phyloP scores from a whole-genome alignment of 768 basidiomycete genomes.

The Hypholoma fasciculare region DNA sequence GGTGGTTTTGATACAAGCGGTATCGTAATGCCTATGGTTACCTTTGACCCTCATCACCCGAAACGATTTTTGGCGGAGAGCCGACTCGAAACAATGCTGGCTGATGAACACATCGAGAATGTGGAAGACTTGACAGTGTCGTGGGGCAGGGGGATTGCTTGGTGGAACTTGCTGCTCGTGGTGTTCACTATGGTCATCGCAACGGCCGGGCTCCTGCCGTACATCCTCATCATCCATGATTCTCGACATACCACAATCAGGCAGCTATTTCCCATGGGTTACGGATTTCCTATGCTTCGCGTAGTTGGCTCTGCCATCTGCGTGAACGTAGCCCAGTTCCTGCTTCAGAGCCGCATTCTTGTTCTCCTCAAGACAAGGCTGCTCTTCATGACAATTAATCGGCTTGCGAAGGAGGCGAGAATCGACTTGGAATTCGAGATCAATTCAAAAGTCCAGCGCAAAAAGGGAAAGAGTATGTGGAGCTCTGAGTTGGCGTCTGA shows the following conservation, averaged over 20 bases:
- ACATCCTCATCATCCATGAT: slow-evolving; percentile 5
- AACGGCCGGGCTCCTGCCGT: slow-evolving; percentile 4
- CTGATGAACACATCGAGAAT: slow-evolving; percentile 11
- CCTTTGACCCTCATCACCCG: slow-evolving; percentile 7
- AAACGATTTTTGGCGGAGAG: slow-evolving; percentile 11
- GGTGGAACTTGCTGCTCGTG: slow-evolving; percentile 10
- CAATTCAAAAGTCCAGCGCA: not conserved
- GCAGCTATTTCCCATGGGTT: slow-evolving; percentile 1
- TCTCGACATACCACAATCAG: not conserved
- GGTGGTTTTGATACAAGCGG: slow-evolving; percentile 10
- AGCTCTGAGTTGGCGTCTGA: slow-evolving; percentile 3
- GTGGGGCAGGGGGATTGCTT: slow-evolving; percentile 2
- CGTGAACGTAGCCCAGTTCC: slow-evolving; percentile 1
- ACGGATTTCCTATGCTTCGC: slow-evolving; percentile 3
- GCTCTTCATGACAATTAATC: slow-evolving; percentile 10
- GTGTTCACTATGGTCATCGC: slow-evolving; percentile 1
- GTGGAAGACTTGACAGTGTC: slow-evolving; percentile 8
- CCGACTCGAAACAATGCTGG: slow-evolving; percentile 8
- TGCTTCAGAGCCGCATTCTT: slow-evolving; percentile 9
- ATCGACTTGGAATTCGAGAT: slow-evolving; percentile 2
- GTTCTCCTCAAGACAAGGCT: slow-evolving; percentile 8
- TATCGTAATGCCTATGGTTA: slow-evolving; percentile 6
- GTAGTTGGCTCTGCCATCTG: slow-evolving; percentile 6
- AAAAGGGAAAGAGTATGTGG: not conserved
- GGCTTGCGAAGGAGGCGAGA: not conserved